Conservation (phyloP, 2,329 filamentous ascomycete genomes). For the Sclerotinia borealis region DNA sequence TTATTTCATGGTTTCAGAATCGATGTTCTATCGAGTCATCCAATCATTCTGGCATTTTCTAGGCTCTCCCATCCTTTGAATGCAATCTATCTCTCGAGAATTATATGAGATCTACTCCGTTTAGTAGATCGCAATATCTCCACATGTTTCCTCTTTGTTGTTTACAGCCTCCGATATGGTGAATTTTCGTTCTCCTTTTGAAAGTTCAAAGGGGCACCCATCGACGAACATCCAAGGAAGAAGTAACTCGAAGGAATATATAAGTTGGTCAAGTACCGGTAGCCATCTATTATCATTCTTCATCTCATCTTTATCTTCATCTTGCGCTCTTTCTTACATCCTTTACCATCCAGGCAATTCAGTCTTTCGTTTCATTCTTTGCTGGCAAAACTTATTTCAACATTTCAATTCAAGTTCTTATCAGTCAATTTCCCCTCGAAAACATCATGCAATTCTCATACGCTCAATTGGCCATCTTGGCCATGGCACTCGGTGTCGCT, state of each 20-base stretch:
- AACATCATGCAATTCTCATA: slow-evolving; percentile 6
- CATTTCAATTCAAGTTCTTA: neutral
- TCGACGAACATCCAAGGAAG: neutral
- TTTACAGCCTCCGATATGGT: neutral
- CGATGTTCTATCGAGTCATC: neutral
- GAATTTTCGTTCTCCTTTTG: neutral
- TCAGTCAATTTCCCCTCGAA: neutral
- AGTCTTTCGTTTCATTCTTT: neutral
- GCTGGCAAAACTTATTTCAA: neutral
- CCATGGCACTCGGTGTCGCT: neutral
- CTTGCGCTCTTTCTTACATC: neutral
- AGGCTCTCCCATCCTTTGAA: neutral
- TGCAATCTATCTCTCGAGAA: neutral
- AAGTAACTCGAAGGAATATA: neutral
- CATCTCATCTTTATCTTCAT: neutral
- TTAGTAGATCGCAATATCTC: neutral
- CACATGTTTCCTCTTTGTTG: slow-evolving; percentile 1
- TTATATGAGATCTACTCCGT: neutral
- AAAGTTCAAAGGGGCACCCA: neutral
- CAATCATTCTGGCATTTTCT: neutral
- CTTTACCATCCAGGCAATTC: neutral
- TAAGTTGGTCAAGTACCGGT: neutral
- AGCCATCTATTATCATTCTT: neutral
- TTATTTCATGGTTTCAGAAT: neutral
- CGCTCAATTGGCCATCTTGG: neutral